Evolutionary conservation across 345 rosid species (phyloP), one percentile per base, ranked within the genome.

Genomic region (Cardiospermum halicacabum): DNA sequence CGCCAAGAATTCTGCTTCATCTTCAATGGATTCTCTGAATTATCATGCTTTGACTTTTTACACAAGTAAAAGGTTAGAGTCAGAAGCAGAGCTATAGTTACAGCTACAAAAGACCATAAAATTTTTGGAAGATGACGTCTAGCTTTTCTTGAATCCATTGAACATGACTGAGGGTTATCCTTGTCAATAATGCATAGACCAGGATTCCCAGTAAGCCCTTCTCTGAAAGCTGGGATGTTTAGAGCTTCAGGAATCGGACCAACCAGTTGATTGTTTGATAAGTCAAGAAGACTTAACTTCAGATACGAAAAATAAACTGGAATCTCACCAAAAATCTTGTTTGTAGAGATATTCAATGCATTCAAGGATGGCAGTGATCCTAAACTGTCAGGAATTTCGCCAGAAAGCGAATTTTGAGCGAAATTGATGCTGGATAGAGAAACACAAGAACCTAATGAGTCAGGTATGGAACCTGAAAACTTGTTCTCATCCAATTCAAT

Each of bases 261-360:
- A 16, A 50, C 62, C 72, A 92, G 51, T 43, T 54, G 74, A 63
- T 89, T 92, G 68, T 85, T 75, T 30, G 96, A 92, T 56, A 92
- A 75, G 58, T 92, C 96, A 45, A 92, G 88, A 67, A 80, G 77
- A 78, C 92, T 92, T 43, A 92, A 83, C 74, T 48, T 82, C 45
- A 75, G 73, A 48, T 66, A 56, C 26, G 92, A 77, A 40, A 87
- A 66, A 67, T 66, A 68, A 25, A 45, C 16, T 24, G 96, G 98
- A 70, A 92, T 89, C 59, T 60, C 64, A 11, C 96, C 98, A 0
- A 96, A 85, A 65, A 92, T 75, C 53, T 74, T 68, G 79, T 92
- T 92, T 37, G 45, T 21, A 10, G 96, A 92, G 11, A 92, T 75
- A 73, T 92, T 88, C 67, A 92, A 72, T 65, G 89, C 83, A 63